A percentile compares a stretch with the other conserved stretches of the same genome.
phyloP scores from a whole-genome alignment of 768 basidiomycete genomes.

The Rhodotorula toruloides region DNA sequence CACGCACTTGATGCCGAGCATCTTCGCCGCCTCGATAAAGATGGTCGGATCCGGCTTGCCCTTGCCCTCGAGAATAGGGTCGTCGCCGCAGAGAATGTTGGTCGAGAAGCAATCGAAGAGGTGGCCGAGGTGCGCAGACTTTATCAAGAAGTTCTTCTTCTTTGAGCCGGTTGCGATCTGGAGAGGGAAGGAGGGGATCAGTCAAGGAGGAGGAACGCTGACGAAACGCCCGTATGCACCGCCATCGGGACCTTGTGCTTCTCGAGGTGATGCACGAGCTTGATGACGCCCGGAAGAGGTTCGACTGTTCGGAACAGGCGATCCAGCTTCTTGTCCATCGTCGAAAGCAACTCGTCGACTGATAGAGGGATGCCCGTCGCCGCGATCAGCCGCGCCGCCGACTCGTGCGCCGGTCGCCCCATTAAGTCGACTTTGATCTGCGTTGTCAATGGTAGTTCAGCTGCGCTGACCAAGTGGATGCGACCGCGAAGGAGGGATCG shows the following conservation, averaged over 20 bases:
- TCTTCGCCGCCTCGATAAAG: constrained; percentile 67
- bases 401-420: constrained; percentile 51
- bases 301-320: constrained; percentile 63
- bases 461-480: background rate
- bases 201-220: background rate
- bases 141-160: constrained; percentile 61
- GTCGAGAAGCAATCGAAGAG: constrained; percentile 61
- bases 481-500: too few species aligned
- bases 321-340: constrained; percentile 60
- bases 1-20: constrained; percentile 48
- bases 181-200: background rate
- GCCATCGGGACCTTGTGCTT: constrained; percentile 67
- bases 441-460: background rate
- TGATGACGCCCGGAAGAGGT: constrained; percentile 67
- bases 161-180: constrained; percentile 63
- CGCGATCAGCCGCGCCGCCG: constrained; percentile 16
- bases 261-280: constrained; percentile 66
- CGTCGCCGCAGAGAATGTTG: constrained; percentile 68
- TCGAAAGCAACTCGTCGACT: constrained; percentile 57
- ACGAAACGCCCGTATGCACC: constrained; percentile 45
- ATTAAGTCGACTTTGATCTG: constrained; percentile 27
- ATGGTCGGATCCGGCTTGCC: constrained; percentile 82
- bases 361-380: constrained; percentile 58
- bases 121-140: constrained; percentile 60
- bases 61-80: constrained; percentile 47